phyloP scores from a whole-genome alignment of 495 filamentous ascomycete genomes.

The Tuber calosporum region DNA sequence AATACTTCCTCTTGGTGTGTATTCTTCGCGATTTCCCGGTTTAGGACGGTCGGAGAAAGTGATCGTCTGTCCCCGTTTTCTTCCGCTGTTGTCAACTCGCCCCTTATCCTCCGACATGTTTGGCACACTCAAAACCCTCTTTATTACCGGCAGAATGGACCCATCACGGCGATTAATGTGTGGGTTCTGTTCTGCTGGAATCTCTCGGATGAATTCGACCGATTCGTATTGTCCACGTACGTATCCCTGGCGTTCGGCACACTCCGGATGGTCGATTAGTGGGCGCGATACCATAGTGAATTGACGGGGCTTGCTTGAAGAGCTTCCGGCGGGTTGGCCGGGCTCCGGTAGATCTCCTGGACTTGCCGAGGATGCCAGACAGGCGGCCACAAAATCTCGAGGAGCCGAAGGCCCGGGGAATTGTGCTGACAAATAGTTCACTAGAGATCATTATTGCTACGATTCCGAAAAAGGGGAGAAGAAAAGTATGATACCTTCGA shows the following conservation, averaged over 20 bases:
- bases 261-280: slow-evolving; percentile 61
- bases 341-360: slow-evolving; percentile 15
- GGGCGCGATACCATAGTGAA: slow-evolving; percentile 86
- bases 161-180: slow-evolving; percentile 15
- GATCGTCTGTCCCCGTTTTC: slow-evolving; percentile 48
- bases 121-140: slow-evolving; percentile 39
- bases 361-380: slow-evolving; percentile 50
- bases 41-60: slow-evolving; percentile 47
- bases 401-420: slow-evolving; percentile 84
- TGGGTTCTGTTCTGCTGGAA: slow-evolving; percentile 49
- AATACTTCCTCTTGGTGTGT: slow-evolving; percentile 3
- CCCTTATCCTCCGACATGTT: slow-evolving; percentile 23
- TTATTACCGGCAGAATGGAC: slow-evolving; percentile 27
- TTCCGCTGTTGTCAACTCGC: slow-evolving; percentile 9
- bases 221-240: slow-evolving; percentile 84
- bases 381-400: slow-evolving; percentile 75
- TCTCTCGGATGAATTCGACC: slow-evolving; percentile 82
- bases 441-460: slow-evolving; percentile 41
- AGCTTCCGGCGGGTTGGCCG: slow-evolving; percentile 43
- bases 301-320: slow-evolving; percentile 42
- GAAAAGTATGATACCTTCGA: slow-evolving; percentile 49
- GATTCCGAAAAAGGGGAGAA: no score
- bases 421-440: slow-evolving; percentile 78
- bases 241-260: slow-evolving; percentile 59
- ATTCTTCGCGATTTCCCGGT: slow-evolving; percentile 31